Base-by-base conservation (phyloP, 768 basidiomycete genomes). In the Suillus cothurnatus region DNA sequence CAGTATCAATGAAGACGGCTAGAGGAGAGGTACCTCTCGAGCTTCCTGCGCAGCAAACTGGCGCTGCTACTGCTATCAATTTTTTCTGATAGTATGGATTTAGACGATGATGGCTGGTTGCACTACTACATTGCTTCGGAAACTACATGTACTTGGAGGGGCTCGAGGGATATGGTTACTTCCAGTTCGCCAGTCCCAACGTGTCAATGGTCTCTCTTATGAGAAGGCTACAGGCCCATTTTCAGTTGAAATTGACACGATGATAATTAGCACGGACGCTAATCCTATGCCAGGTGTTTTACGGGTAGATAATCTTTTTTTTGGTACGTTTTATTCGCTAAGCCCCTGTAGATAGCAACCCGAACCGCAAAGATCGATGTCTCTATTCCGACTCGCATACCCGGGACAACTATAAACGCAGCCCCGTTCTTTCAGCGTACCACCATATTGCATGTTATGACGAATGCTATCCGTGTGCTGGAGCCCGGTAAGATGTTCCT, bases 221-320 rank as follows among this genome's bases (percentile, higher is more conserved):
- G 87, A 89, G 67, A 85, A 84, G 41, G 77, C 84, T 14, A 71
- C 80, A 21, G 81, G 85, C 65, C 70, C 61, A n/a, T 76, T 69
- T 53, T 67, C 66, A 17, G 73, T 74, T 21, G 89, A 90, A 58
- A 84, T 82, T 64, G 93, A 95, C 72, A 89, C 90, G 1, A 79
- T 96, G 47, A 83, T 97, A 81, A n/a, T 97, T 65, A 95, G 93
- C 71, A 94, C 94, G 2, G 94, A 97, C 70, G 86, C 87, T 3
- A 94, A 87, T 69, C 93, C 93, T 3, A 86, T 88, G 3, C 93
- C 93, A 3, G 89, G 93, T 39, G 78, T 93, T 62, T 90, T 94
- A 17, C 84, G 93, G 68, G 94, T 95, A 77, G 77, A 34, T 52
- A 58, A 34, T 50, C 8, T 41, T 52, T 34, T n/a, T 56, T 34